Base-by-base conservation (phyloP, 2,329 filamentous ascomycete species). In the Hypoxylon sp. region DNA sequence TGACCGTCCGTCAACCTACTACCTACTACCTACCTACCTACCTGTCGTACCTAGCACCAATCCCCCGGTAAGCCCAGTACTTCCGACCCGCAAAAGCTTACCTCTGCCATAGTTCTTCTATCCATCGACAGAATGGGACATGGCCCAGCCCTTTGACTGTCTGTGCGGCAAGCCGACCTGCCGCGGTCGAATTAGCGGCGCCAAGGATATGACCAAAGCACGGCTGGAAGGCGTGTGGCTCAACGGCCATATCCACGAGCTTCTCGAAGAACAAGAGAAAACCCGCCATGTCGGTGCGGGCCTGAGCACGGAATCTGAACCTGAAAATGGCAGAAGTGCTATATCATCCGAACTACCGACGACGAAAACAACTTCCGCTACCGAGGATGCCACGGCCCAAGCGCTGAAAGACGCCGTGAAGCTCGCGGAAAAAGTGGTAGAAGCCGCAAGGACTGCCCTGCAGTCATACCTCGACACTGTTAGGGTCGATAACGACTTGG, bases 71-170 rank as follows among this genome's bases (percentile, higher is more conserved):
- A 55, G 51, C 43, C 54, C 50, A 19, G 26, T 13, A 21, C 44
- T 42, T 43, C 40, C 55, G 23, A 27, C 52, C 51, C 55, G 53
- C 49, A 32, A 51, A 50, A 49, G 51, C 23, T 52, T 32, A 44
- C 17, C 38, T 44, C 36, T 25, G 9, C 23, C 27, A 20, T 42
- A 82, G 67, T 90, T 89, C 73, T 90, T 90, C 72, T 90, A 90
- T 63, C 86, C 87, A 3, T 88, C 84, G 44, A 89, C 86, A 1
- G 87, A 90, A 71, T 90, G 86, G 86, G 64, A 76, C 63, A 89
- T 90, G 87, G 82, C 83, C 21, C 87, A 90, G 73, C 78, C 84
- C 3, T 90, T 90, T 66, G 72, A 80, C 52, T 90, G 87, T 67
- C 73, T 80, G 51, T 90, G 87, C 67, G 76, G 77, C 55, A 76